Evolutionary conservation across 192 early-diverging fungal species (phyloP).

Genomic region (Lobosporangium transversale): DNA sequence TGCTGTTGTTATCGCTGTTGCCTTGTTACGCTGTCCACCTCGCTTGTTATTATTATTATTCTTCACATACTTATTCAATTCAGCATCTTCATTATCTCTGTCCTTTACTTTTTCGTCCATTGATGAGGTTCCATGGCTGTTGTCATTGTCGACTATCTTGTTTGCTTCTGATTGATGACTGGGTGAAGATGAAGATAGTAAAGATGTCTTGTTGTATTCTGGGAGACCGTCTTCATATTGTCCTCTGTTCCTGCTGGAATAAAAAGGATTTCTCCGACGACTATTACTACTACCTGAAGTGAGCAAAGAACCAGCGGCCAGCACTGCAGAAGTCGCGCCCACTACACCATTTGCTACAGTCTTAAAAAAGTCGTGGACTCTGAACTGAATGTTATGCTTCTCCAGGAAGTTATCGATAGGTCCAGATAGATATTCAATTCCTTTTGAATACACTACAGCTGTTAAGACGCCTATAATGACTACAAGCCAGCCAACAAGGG

Average conservation of each 20-base stretch:
- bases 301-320: conserved; percentile 4
- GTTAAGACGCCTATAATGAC: conserved; percentile 23
- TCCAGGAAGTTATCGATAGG: conserved; percentile 32
- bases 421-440: conserved; percentile 12
- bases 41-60: conserved; percentile 3
- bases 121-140: no score
- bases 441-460: conserved; percentile 28
- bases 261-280: no score
- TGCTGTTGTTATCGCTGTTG: neutral
- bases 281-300: neutral
- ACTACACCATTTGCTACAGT: neutral
- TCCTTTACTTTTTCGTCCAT: conserved; percentile 22
- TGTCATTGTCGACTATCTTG: no score
- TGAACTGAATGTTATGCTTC: conserved; percentile 20
- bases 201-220: conserved; percentile 23
- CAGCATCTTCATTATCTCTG: conserved; percentile 6
- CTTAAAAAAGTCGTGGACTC: conserved; percentile 22
- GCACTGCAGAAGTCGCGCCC: neutral
- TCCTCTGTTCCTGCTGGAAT: no score
- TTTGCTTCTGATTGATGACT: no score
- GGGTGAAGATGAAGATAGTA: no score
- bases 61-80: conserved; percentile 2
- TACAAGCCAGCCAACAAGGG: conserved; percentile 36
- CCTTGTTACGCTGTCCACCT: neutral
- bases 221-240: conserved; percentile 18